These are phyloP conservation scores for Kodamaea hsintzibuensis DNA, from an alignment of 805 yeast genomes.

Conservation along the genomic window DNA sequence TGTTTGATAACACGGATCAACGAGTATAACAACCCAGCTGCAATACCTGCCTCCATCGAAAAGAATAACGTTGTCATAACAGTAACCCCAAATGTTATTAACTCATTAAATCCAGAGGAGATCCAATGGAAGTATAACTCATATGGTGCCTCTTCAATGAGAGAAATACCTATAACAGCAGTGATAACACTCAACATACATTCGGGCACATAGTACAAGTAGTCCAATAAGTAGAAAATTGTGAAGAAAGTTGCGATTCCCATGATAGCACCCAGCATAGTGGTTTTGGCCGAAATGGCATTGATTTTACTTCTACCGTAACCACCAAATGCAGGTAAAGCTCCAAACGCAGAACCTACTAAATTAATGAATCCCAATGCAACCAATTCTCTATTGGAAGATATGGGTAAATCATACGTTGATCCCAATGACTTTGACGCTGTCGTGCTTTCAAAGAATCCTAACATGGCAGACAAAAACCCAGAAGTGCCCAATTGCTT, in stretches of 20 bases:
- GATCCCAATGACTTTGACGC: conserved; percentile 87
- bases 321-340: conserved; percentile 92
- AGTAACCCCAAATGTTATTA: conserved; percentile 67
- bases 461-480: conserved; percentile 77
- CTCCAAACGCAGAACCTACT: conserved; percentile 61
- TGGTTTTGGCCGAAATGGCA: conserved; percentile 80
- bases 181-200: conserved; percentile 82
- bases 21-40: conserved; percentile 82
- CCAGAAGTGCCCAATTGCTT: conserved; percentile 64
- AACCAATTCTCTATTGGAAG: conserved; percentile 86
- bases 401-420: conserved; percentile 66
- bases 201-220: conserved; percentile 71
- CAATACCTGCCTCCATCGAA: conserved; percentile 88
- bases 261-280: conserved; percentile 80
- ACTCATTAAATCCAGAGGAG: conserved; percentile 75
- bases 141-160: conserved; percentile 79
- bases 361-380: conserved; percentile 82
- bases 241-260: conserved; percentile 73
- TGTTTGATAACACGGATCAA: conserved; percentile 76
- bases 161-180: conserved; percentile 62
- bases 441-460: conserved; percentile 91
- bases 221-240: conserved; percentile 57
- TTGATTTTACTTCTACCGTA: conserved; percentile 92
- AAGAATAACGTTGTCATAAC: conserved; percentile 58
- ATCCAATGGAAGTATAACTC: conserved; percentile 73